phyloP scores from a whole-genome alignment of 2,329 filamentous ascomycete species.

The Dryadomyces sulphureus region DNA sequence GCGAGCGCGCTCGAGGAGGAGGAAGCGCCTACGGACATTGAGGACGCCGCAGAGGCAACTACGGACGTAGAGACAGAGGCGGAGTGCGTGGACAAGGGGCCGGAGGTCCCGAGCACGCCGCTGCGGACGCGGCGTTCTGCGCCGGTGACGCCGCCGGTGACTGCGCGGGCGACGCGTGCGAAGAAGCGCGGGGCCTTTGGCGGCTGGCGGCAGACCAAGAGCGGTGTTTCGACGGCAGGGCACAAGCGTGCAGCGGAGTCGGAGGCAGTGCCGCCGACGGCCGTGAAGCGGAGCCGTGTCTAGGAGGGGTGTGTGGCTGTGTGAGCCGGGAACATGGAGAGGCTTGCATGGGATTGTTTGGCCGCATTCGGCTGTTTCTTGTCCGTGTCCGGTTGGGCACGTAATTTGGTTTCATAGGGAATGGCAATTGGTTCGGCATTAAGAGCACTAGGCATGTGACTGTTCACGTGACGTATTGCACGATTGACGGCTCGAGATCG shows the following conservation, averaged over 20 bases:
- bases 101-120: slow-evolving; percentile 26
- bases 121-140: slow-evolving; percentile 38
- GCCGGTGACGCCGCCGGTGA: slow-evolving; percentile 48
- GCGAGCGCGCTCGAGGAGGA: slow-evolving; percentile 32
- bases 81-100: slow-evolving; percentile 24
- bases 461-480: too few species aligned
- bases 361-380: background rate
- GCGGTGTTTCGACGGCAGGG: slow-evolving; percentile 13
- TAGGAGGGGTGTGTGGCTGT: background rate
- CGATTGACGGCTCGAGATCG: too few species aligned
- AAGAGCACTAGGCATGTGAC: too few species aligned
- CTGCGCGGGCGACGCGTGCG: slow-evolving; percentile 43
- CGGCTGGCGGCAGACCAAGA: slow-evolving; percentile 53
- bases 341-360: background rate
- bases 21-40: slow-evolving; percentile 44
- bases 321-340: background rate
- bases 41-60: slow-evolving; percentile 23
- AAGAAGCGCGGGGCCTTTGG: slow-evolving; percentile 44
- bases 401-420: background rate
- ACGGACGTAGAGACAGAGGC: slow-evolving; percentile 16
- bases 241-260: background rate
- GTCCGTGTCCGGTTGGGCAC: background rate
- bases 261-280: background rate
- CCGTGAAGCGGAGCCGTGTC: slow-evolving; percentile 2
- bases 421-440: too few species aligned